Base-by-base conservation (phyloP, 2,329 filamentous ascomycete genomes). In the Xylaria sp. region DNA sequence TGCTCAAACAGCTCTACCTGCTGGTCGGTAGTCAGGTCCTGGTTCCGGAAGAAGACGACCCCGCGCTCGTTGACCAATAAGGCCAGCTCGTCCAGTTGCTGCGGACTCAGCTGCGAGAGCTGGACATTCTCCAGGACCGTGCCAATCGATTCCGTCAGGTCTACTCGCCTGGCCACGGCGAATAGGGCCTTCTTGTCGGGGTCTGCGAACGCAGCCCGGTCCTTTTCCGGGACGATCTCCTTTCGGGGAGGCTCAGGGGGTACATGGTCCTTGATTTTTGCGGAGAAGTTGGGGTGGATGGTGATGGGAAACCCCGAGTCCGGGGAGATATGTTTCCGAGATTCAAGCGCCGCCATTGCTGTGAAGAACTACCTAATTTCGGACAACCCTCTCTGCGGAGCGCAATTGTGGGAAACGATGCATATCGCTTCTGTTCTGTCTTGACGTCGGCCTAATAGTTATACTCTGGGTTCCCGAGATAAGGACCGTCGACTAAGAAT, bases 71-170 rank as follows among this genome's bases (percentile, higher is more conserved):
- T 71, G 2, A 78, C 74, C 2, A 81, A 67, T 0, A 78, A 65
- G 0, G 79, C 79, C 2, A 82, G 70, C 51, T 82, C 79, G 57
- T 82, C 78, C 2, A 80, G 71, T 21, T 81, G 78, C 9, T 71
- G 62, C 2, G 70, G 67, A 2, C 63, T 74, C 7, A 82, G 65
- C 18, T 74, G 73, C 0, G 75, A 78, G 1, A 81, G 68, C 52
- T 82, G 77, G 2, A 77, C 65, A 37, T 66, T 64, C 43, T 72
- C 67, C 2, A 76, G 57, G 1, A 73, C 63, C 0, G 72, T 74
- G 3, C 76, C 76, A 40, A 78, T 69, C 0, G 72, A 74, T 58
- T 78, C 75, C 6, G 76, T 78, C 46, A 79, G 57, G 41, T 78
- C 74, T 2, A 69, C 63, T 2, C 63, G 62, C 42, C 68, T 75